These are phyloP conservation scores for Oryza glumipatula DNA, from an alignment of 176 grass and related monocot genomes.

Conservation along the genomic window DNA sequence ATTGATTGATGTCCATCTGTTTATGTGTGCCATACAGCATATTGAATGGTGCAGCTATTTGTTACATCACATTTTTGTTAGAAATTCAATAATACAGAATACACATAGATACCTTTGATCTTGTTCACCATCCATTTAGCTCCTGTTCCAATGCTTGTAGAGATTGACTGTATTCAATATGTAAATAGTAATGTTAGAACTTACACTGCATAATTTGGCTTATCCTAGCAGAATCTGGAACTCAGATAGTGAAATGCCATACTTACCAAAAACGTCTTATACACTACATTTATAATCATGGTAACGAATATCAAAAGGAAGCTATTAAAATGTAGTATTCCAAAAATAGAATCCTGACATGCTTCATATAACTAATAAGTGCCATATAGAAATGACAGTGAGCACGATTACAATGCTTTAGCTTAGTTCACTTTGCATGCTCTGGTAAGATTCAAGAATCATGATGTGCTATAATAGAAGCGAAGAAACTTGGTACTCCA, in stretches of 20 bases:
- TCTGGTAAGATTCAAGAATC: too few species aligned
- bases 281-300: neutral
- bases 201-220: conserved; percentile 25
- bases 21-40: neutral
- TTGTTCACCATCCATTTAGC: conserved; percentile 99
- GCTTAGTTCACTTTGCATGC: too few species aligned
- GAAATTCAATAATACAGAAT: conserved; percentile 27
- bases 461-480: neutral
- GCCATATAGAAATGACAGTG: neutral
- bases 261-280: neutral
- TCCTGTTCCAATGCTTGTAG: conserved; percentile 78
- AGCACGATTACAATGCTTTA: too few species aligned
- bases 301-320: neutral
- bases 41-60: neutral
- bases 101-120: conserved; percentile 69
- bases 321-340: neutral
- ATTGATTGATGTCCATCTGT: neutral
- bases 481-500: neutral
- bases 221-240: neutral
- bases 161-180: conserved; percentile 69
- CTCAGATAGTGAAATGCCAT: neutral
- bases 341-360: neutral
- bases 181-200: conserved; percentile 48
- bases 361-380: conserved; percentile 8
- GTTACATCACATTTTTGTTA: conserved; percentile 9